Percentiles rank a stretch among this genome's conserved stretches.
These are phyloP conservation scores for Populus alba DNA, from an alignment of 345 rosid genomes.

Conservation along the genomic window DNA sequence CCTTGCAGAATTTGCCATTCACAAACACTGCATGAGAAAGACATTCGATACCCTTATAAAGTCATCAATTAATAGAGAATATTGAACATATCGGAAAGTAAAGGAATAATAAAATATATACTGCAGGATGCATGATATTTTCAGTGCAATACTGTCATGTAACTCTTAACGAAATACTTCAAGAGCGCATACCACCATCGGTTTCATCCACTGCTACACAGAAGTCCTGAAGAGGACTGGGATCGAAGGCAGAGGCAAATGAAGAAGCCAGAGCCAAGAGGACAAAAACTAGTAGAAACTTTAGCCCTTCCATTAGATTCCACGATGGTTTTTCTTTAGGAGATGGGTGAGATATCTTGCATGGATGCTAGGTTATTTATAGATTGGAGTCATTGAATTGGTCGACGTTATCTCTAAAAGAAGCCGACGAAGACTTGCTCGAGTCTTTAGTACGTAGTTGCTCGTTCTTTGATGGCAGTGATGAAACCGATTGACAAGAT, in stretches of 20 bases:
- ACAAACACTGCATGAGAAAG: conserved; percentile 1
- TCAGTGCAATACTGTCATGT: too few relatives aligned
- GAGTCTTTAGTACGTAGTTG: too few relatives aligned
- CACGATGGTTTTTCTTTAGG: too few relatives aligned
- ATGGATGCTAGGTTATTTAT: neutral
- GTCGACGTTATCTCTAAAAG: neutral
- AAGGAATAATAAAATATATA: neutral
- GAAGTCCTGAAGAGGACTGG: conserved; percentile 18
- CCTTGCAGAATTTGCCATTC: conserved; percentile 14
- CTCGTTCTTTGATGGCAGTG: too few relatives aligned
- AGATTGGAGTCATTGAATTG: neutral
- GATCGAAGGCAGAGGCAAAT: neutral
- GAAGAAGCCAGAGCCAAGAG: neutral
- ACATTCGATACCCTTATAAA: neutral
- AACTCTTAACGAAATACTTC: too few relatives aligned
- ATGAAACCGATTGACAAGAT: too few relatives aligned
- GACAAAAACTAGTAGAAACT: neutral
- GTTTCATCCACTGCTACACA: conserved; percentile 1
- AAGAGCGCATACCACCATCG: neutral
- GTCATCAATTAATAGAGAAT: neutral
- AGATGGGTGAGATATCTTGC: neutral
- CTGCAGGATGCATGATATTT: neutral
- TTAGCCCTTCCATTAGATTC: neutral
- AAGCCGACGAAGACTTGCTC: too few relatives aligned
- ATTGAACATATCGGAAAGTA: neutral